A percentile compares a stretch with the other conserved stretches of the same genome.
Evolutionary conservation across 106 monocot species (phyloP).

Genomic region (Agapanthus africanus): DNA sequence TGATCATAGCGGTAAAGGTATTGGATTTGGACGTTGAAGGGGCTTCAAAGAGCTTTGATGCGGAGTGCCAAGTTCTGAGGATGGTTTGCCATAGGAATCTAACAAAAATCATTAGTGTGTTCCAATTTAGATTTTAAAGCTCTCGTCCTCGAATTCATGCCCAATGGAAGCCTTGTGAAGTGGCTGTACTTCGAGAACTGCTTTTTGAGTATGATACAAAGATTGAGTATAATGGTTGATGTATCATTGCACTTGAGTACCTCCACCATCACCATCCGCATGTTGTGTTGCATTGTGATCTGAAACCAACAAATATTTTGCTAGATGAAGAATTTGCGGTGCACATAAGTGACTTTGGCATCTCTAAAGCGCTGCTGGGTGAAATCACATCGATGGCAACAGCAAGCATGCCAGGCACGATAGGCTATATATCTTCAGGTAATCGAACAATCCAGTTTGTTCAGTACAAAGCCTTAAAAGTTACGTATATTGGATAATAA

Average conservation of each 20-base stretch:
- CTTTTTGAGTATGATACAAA: background rate
- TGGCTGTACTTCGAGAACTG: background rate
- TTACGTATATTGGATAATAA: too few relatives aligned
- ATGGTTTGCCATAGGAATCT: too few relatives aligned
- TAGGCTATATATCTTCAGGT: background rate
- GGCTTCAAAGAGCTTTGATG: too few relatives aligned
- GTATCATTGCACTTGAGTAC: background rate
- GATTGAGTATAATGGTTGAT: background rate
- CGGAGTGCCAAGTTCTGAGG: too few relatives aligned
- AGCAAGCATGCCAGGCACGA: background rate
- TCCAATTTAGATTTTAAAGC: too few relatives aligned
- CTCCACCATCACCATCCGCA: background rate
- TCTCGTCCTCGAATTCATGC: conserved; percentile 1
- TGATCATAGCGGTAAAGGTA: too few relatives aligned
- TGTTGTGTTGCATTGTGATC: background rate
- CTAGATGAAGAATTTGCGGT: background rate
- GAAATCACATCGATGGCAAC: background rate
- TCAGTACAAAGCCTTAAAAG: too few relatives aligned
- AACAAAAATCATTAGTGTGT: too few relatives aligned
- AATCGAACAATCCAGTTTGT: too few relatives aligned
- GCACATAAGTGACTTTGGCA: background rate
- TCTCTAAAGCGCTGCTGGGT: background rate
- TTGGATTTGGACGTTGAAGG: too few relatives aligned
- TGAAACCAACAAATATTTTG: background rate
- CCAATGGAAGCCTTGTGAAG: background rate